Percentiles rank a stretch among this genome's conserved stretches.
Evolutionary conservation across 495 filamentous ascomycete species (phyloP).

Genomic region (Apiosordaria backusii): DNA sequence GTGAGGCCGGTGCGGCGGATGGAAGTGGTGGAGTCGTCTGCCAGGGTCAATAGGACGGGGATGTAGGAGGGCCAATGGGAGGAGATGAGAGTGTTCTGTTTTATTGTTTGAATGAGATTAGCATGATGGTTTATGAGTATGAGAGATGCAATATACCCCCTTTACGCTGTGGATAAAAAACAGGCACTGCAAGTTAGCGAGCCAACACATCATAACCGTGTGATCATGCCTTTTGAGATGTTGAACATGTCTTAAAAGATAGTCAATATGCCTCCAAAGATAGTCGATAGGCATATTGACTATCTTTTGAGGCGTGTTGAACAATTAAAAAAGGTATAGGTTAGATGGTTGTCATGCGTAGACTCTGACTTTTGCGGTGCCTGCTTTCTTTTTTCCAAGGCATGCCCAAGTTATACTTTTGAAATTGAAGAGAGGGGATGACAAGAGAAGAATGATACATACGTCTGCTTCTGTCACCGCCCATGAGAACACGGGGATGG

Average conservation of each 20-base stretch:
- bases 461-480: constrained; percentile 51
- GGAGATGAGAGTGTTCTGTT: constrained; percentile 22
- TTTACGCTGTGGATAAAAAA: too few species aligned
- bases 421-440: too few species aligned
- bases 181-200: constrained; percentile 3
- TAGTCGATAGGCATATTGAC: too few species aligned
- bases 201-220: not conserved
- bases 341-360: too few species aligned
- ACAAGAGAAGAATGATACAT: constrained; percentile 16
- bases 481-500: constrained; percentile 66
- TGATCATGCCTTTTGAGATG: not conserved
- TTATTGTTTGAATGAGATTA: not conserved
- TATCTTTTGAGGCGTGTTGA: not conserved
- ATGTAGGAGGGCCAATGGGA: constrained; percentile 72
- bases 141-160: not conserved
- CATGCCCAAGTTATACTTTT: too few species aligned
- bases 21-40: constrained; percentile 61
- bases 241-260: too few species aligned
- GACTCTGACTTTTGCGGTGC: too few species aligned
- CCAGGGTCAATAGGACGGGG: constrained; percentile 75
- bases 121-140: too few species aligned
- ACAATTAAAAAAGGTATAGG: not conserved
- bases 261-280: too few species aligned
- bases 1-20: constrained; percentile 60
- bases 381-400: too few species aligned